phyloP scores from a whole-genome alignment of 2,329 filamentous ascomycete species.

The Microcyclospora pomicola region DNA sequence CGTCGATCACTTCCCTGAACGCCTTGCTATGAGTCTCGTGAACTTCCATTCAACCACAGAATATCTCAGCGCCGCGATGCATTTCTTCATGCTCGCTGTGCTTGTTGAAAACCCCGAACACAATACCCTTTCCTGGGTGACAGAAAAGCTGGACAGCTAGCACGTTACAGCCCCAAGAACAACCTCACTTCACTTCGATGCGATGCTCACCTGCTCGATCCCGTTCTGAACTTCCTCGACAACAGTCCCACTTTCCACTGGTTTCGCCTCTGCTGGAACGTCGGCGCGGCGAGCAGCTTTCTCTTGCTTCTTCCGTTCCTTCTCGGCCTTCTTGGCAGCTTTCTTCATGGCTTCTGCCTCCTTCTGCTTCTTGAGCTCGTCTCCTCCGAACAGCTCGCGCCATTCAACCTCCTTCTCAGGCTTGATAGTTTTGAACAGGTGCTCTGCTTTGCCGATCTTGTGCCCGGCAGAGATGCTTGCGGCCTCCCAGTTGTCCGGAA shows the following conservation, averaged over 20 bases:
- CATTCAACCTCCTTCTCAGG: constrained; percentile 71
- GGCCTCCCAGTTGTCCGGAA: constrained; percentile 46
- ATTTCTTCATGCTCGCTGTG: too few relatives aligned
- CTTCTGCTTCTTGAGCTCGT: constrained; percentile 46
- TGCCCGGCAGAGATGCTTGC: constrained; percentile 53
- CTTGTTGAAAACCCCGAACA: too few relatives aligned
- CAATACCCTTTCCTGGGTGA: too few relatives aligned
- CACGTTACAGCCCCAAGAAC: too few relatives aligned
- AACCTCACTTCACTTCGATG: too few relatives aligned
- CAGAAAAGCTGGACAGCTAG: too few relatives aligned
- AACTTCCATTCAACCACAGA: too few relatives aligned
- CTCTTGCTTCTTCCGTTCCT: constrained; percentile 51
- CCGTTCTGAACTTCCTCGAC: constrained; percentile 33
- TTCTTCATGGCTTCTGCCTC: constrained; percentile 49
- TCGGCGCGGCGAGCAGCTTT: constrained; percentile 46
- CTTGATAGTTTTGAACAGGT: constrained; percentile 75
- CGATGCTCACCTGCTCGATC: constrained; percentile 26
- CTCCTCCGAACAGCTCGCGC: constrained; percentile 60
- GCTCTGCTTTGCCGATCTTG: constrained; percentile 64
- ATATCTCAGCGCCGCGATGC: too few relatives aligned
- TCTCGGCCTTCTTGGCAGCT: constrained; percentile 46
- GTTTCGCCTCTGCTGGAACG: constrained; percentile 68
- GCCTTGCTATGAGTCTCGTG: too few relatives aligned
- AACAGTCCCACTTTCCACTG: constrained; percentile 55
- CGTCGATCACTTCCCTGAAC: too few relatives aligned